Conservation (phyloP, 768 basidiomycete species). For the Austroboletus eburneus region DNA sequence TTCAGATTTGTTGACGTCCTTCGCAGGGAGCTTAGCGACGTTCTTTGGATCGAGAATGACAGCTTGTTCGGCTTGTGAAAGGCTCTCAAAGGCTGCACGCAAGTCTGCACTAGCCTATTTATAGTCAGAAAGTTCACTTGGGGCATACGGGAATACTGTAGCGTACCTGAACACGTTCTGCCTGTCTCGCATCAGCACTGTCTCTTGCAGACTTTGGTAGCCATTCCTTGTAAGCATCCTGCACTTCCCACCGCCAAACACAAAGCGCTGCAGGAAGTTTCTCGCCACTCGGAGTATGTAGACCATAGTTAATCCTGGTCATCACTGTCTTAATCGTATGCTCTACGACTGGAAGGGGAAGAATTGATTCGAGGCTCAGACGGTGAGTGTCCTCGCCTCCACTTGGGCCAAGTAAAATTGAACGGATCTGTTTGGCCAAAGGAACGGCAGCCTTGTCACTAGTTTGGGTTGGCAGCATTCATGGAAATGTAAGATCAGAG, state of each 20-base stretch:
- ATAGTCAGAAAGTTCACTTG: slow-evolving; percentile 2
- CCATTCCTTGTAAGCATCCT: slow-evolving; percentile 52
- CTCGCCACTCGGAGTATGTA: slow-evolving; percentile 47
- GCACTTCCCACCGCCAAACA: slow-evolving; percentile 87
- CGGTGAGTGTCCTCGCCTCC: slow-evolving; percentile 43
- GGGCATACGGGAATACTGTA: background rate
- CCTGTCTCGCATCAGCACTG: slow-evolving; percentile 54
- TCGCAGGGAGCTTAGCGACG: slow-evolving; percentile 29
- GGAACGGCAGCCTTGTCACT: slow-evolving; percentile 70
- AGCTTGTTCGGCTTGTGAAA: slow-evolving; percentile 55
- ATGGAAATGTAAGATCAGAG: background rate
- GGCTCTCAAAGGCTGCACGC: slow-evolving; percentile 47
- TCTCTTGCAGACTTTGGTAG: slow-evolving; percentile 63
- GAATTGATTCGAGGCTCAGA: slow-evolving; percentile 34
- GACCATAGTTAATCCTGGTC: slow-evolving; percentile 75
- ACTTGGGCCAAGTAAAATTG: slow-evolving; percentile 57
- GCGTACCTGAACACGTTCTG: slow-evolving; percentile 64
- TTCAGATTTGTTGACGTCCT: slow-evolving; percentile 30
- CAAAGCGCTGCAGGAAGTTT: slow-evolving; percentile 62
- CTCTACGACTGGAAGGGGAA: slow-evolving; percentile 53
- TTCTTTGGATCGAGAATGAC: slow-evolving; percentile 53
- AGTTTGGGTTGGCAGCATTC: slow-evolving; percentile 10
- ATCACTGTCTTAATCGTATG: slow-evolving; percentile 59
- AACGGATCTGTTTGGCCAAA: slow-evolving; percentile 66
- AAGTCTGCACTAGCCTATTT: slow-evolving; percentile 58